Base-by-base conservation (phyloP, 2,329 filamentous ascomycete species). In the Cladophialophora carrionii region DNA sequence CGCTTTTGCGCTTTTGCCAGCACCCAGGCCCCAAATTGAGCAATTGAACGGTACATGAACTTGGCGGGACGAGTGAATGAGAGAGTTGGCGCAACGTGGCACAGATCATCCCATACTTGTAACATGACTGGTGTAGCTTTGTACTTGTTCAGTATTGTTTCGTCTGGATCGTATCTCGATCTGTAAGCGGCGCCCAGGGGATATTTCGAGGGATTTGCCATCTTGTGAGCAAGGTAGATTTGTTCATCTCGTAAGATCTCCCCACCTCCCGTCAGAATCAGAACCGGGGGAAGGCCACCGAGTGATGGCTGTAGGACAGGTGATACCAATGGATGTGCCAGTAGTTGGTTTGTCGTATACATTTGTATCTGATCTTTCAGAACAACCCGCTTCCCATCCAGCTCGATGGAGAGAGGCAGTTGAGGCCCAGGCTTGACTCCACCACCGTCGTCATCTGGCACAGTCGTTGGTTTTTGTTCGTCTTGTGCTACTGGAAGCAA, bases 41-140 rank as follows among this genome's bases (percentile, higher is more conserved):
- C 90, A 59, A 97, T 87, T 1, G 91, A 91, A 55, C 94, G 86
- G 75, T 92, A 98, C 92, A 98, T 97, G 78, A 90, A 90, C 76
- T 98, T 98, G 53, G 94, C 95, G 0, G 95, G 95, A n/a, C 89
- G 85, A 0, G 94, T 98, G 76, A 96, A 98, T 72, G 91, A 96
- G n/a, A 98, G 83, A 0, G 93, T 97, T 0, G 94, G 91, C 0
- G 90, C 88, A 5, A 96, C 93, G 74, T 98, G 94, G 73, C 95
- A 98, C 2, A 98, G 81, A 72, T 96, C 90, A 64, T 98, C 94
- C 93, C 94, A 98, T 1, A 98, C 89, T 75, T 98, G 95, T 1
- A 99, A 83, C 74, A 97, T 92, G 0, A 98, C 94, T 71, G 96
- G 87, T 0, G 95, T 99, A 0, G 92, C 91, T 63, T 87, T 86